Base-by-base conservation (phyloP, 306 rosid genomes). In the Sindora glabra region DNA sequence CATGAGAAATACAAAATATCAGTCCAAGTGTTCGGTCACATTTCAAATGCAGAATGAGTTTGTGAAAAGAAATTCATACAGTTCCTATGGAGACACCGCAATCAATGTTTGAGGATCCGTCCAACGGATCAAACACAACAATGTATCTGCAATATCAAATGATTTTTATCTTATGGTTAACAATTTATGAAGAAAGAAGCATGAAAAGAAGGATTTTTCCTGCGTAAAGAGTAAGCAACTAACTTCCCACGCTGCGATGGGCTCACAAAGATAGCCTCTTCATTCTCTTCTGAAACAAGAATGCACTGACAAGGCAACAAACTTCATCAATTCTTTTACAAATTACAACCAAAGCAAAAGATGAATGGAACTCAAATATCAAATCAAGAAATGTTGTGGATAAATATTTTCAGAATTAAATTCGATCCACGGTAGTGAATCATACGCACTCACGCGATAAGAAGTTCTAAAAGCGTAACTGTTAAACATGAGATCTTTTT, bases 1-100 rank as follows among this genome's bases (percentile, higher is more conserved):
- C 24, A 45, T 8, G 18, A 17, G 62, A 66, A 76, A 61, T 14
- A 26, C 4, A 37, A 15, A 46, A 5, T 4, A 13, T 55, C 24
- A 66, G n/a, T 27, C 24, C 24, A 36, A 36, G 33, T 1, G 5
- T 18, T 48, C 29, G 23, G 11, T 17, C 9, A 3, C 25, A 50
- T 46, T 70, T 54, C 16, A 17, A 16, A 24, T 50, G 5, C 10
- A 14, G 21, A n/a, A 32, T 49, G 12, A 41, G 38, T 34, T 39
- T 48, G 23, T 8, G 46, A 62, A 39, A 19, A 44, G 38, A 62
- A 27, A 37, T 58, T 27, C 77, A 41, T 83, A 89, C 97, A 62
- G 98, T 91, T 81, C 98, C 98, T 18, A 91, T 91, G 11, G 98
- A 88, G 78, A 91, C 98, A 0, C 95, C 98, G 32, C 98, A 92